phyloP scores from a whole-genome alignment of 1,284 basidiomycete species.

The Schizophyllum amplum region DNA sequence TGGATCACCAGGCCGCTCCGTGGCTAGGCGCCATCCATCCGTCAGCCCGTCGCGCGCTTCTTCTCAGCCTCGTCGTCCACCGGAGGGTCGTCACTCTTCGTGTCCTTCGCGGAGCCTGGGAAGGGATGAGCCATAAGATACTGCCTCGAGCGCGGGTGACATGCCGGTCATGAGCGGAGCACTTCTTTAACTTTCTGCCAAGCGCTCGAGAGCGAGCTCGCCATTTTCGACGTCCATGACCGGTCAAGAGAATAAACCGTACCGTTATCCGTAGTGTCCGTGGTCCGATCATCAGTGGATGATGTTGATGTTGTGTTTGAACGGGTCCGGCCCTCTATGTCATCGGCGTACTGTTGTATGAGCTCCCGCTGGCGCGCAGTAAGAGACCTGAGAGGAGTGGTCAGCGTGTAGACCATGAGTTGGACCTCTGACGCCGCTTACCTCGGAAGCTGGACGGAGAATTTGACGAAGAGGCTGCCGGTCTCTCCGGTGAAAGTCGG shows the following conservation, averaged over 20 bases:
- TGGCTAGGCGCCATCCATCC: constrained; percentile 10
- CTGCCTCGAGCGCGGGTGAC: background rate
- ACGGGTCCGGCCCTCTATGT: constrained; percentile 66
- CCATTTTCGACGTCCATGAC: constrained; percentile 17
- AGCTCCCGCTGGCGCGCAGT: constrained; percentile 81
- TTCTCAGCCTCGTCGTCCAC: constrained; percentile 13
- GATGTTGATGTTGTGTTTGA: constrained; percentile 19
- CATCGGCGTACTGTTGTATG: constrained; percentile 87
- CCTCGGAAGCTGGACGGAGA: constrained; percentile 87
- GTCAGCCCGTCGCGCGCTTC: constrained; percentile 35
- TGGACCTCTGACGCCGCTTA: constrained; percentile 30
- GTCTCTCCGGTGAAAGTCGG: constrained; percentile 59
- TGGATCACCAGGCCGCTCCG: background rate
- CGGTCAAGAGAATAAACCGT: constrained; percentile 48
- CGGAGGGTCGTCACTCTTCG: background rate
- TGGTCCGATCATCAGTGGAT: constrained; percentile 24
- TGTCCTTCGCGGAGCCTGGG: background rate
- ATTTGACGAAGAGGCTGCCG: constrained; percentile 90
- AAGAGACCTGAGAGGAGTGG: constrained; percentile 54
- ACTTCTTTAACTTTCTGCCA: constrained; percentile 30
- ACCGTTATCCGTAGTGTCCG: constrained; percentile 60
- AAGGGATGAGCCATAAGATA: constrained; percentile 4
- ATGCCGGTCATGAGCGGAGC: background rate
- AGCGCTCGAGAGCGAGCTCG: constrained; percentile 60
- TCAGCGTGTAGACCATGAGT: constrained; percentile 9